Evolutionary conservation across 2,329 filamentous ascomycete genomes (phyloP), one percentile per base, ranked within the genome.

Genomic region (Byssoonygena ceratinophila): DNA sequence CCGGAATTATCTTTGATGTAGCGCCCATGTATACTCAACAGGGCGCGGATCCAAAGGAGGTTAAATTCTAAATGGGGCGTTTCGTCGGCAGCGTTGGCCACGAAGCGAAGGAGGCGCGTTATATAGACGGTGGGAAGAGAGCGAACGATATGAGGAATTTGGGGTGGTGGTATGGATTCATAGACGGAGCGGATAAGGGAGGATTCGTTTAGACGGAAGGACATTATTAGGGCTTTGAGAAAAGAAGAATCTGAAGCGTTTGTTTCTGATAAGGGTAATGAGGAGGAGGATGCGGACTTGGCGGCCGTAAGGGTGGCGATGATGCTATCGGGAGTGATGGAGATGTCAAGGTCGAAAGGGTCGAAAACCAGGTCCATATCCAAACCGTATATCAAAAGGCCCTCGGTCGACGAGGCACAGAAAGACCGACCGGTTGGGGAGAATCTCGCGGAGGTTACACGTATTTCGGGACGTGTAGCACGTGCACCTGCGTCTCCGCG

Each of bases 11-110:
- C 85, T 54, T 87, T 85, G 61, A 98, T 77, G 76, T 85, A 91
- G 20, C 84, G 77, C 31, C 92, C 92, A 66, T 97, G 91, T 60
- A 82, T 82, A 61, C 85, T 84, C 54, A 97, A 75, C 8, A 83
- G 59, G 1, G 87, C 82, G 67, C 92, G 87, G 63, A 96, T 85
- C 92, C 92, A 98, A 7, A 91, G 73, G 41, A 98, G 73, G 62
- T 92, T 94, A 70, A 97, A 94, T 70, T 98, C 92, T 3, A 98
- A 78, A 73, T 96, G 91, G 1, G 90, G 91, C 1, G 85, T 90
- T 64, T 91, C 83, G 61, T 97, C 91, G 1, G 87, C 86, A 63
- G 94, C 87, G 8, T 84, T 78, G 1, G 89, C 89, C 5, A 97
- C 85, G 59, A 95, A 94, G 43, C 88, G 84, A 46, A 98, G 75